phyloP scores from a whole-genome alignment of 2,329 filamentous ascomycete genomes.

The Stagonosporopsis tanaceti region DNA sequence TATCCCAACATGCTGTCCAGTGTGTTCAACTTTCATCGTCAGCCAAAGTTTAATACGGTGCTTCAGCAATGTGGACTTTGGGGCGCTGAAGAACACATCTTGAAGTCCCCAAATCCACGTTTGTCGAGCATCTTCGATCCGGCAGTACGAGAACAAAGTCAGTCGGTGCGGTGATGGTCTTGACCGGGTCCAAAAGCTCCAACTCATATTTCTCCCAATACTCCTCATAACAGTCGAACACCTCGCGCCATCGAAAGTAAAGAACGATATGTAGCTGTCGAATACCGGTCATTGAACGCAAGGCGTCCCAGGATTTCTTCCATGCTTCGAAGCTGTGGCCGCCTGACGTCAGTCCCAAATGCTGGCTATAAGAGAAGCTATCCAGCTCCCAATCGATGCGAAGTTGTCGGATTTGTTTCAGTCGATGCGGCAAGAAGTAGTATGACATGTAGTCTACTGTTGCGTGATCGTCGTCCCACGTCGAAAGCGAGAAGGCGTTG shows the following conservation, averaged over 20 bases:
- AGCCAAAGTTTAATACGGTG: background rate
- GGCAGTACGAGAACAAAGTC: conserved; percentile 31
- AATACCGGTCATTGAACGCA: conserved; percentile 28
- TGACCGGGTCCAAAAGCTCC: conserved; percentile 24
- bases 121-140: conserved; percentile 21
- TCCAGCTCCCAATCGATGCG: conserved; percentile 28
- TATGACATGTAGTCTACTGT: conserved; percentile 28
- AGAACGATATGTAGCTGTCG: conserved; percentile 26
- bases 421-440: conserved; percentile 30
- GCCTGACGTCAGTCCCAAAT: background rate
- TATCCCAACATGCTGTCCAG: background rate
- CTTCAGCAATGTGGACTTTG: background rate
- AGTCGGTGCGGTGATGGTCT: conserved; percentile 20
- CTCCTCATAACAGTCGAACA: conserved; percentile 14
- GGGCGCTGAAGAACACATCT: conserved; percentile 23
- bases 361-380: conserved; percentile 13
- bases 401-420: conserved; percentile 27
- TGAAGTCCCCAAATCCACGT: conserved; percentile 22
- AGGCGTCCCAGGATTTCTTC: conserved; percentile 26
- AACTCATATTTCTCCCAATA: conserved; percentile 24
- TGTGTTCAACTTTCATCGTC: too few species aligned
- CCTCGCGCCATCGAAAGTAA: conserved; percentile 12
- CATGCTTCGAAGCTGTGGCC: conserved; percentile 16
- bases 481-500: conserved; percentile 29
- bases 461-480: conserved; percentile 19